Base-by-base conservation (phyloP, 2,329 filamentous ascomycete species). In the Stachybotrys chlorohalonatus region DNA sequence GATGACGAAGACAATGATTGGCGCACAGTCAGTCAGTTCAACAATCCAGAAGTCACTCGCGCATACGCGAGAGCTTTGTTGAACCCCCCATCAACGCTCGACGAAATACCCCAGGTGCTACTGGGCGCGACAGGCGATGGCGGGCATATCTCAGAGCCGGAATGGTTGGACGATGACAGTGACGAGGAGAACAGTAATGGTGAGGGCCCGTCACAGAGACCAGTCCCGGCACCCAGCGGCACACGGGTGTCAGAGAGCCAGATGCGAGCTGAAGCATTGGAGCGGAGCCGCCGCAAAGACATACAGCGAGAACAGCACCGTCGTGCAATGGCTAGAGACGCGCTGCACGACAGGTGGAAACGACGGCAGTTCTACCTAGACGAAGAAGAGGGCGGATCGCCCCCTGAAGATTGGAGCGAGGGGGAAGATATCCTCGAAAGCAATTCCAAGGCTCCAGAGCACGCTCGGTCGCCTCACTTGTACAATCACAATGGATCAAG, bases 351-450 rank as follows among this genome's bases (percentile, higher is more conserved):
- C 53, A 79, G 89, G 52, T 94, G 89, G 89, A 82, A 81, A 62
- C 80, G 87, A 56, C 79, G 90, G 49, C 83, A 86, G 46, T 95
- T 94, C 62, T 95, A 94, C 63, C 80, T 90, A 1, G 90, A 95
- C 55, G 87, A 91, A 68, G 90, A 95, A 72, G 90, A 95, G 68
- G 90, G 90, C 2, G 80, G 82, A 9, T 66, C 70, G n/a, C 75
- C 81, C 2, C 87, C 87, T 0, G 75, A 80, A 7, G 83, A 81
- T 31, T 91, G 85, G 75, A 74, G 79, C 24, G 76, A 80, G 6
- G 78, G 81, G 13, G 78, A 86, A 47, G 84, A 86, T 59, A 69
- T 85, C 11, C 68, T 81, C 1, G 69, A 65, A 15, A 70, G 71
- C 51, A 65, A 24, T 11, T 62, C 61, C 5, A 59, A 58, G 30